A percentile compares a stretch with the other conserved stretches of the same genome.
These are phyloP conservation scores for Penicillium thymicola DNA, from an alignment of 2,329 filamentous ascomycete species.

Conservation along the genomic window DNA sequence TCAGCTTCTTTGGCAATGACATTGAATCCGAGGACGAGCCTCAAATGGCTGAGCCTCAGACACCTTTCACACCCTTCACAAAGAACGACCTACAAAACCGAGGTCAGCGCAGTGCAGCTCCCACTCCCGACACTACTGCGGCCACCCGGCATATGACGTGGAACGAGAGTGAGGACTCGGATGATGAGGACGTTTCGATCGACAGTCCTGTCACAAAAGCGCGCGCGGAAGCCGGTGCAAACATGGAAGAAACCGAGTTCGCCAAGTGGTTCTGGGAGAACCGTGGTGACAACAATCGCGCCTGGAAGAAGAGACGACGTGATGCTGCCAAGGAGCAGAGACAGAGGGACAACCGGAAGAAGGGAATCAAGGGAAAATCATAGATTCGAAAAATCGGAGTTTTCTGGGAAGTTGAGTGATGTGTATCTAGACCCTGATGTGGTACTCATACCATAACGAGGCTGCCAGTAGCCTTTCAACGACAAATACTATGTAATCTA, in stretches of 20 bases:
- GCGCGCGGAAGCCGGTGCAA: constrained; percentile 3
- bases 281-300: constrained; percentile 49
- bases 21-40: constrained; percentile 50
- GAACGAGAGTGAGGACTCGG: constrained; percentile 25
- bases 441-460: background rate
- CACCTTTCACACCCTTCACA: constrained; percentile 81
- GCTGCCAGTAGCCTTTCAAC: background rate
- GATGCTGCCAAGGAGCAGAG: constrained; percentile 60
- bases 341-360: constrained; percentile 57
- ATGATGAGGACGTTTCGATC: constrained; percentile 21
- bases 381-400: constrained; percentile 5
- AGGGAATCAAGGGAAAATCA: constrained; percentile 43
- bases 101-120: constrained; percentile 76
- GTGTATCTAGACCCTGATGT: background rate
- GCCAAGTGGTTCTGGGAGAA: constrained; percentile 60
- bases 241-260: constrained; percentile 54
- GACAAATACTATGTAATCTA: background rate
- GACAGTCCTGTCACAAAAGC: constrained; percentile 26
- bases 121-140: constrained; percentile 89
- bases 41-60: constrained; percentile 59
- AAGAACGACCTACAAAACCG: constrained; percentile 69
- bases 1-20: constrained; percentile 74
- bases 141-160: constrained; percentile 48
- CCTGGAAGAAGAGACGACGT: constrained; percentile 54
- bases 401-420: background rate